Base-by-base conservation (phyloP, 2,329 filamentous ascomycete genomes). In the Aspergillus tubingensis region DNA sequence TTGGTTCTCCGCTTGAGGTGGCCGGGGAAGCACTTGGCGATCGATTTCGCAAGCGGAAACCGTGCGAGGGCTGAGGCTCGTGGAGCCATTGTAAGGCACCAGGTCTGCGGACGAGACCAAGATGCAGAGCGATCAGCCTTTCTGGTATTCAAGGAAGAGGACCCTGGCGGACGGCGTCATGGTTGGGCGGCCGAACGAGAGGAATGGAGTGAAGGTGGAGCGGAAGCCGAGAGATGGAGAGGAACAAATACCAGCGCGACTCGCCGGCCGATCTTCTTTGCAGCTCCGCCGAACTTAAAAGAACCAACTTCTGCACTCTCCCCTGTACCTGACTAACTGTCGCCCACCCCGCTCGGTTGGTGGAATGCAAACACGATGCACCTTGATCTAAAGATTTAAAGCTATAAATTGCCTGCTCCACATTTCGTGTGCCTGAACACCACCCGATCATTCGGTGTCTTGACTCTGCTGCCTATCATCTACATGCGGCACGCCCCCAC, bases 401-500 rank as follows among this genome's bases (percentile, higher is more conserved):
- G 11, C 41, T 44, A 13, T 44, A 23, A 44, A 36, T 36, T 36
- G 11, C 19, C 2, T 19, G 19, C 41, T 44, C 41, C 41, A 44
- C 41, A 44, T 8, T 44, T 11, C 39, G 2, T 13, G 41, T 44
- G 41, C 41, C 41, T 44, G 13, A 44, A 13, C 41, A 23, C 19
- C 11, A 44, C 41, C 39, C 47, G 25, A 48, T 61, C 32, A 53
- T 41, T 23, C 32, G 32, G 41, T 44, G 41, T 10, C 19, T 23
- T 44, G 19, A 23, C 10, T 44, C 27, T 51, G 19, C 53, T 64
- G 66, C 64, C 63, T 36, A 36, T 36, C 32, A 36, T 36, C 32
- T 71, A 66, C 56, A 72, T 72, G 71, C 65, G 60, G 62, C 59
- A 57, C 60, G 25, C 58, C 55, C 59, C 58, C 52, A 52, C 57